These are phyloP conservation scores for Heterobasidion parviporum DNA, from an alignment of 1,284 basidiomycete genomes.

Conservation along the genomic window DNA sequence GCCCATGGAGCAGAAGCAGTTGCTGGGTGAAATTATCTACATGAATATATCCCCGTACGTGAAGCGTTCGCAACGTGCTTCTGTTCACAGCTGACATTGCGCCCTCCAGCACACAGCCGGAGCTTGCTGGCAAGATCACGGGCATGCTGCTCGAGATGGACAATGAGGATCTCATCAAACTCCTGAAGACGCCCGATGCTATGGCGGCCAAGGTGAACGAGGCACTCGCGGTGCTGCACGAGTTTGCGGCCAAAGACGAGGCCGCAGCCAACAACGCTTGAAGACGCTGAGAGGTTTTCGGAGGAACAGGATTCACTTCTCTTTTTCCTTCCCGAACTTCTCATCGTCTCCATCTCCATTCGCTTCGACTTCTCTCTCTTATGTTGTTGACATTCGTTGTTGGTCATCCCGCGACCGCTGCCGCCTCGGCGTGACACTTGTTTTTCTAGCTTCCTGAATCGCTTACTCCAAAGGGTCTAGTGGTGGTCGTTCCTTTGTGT, in stretches of 20 bases:
- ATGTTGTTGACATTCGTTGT: conserved; percentile 12
- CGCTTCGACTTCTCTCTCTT: conserved; percentile 8
- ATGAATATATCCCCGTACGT: conserved; percentile 79
- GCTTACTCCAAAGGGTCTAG: conserved; percentile 30
- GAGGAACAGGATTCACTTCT: conserved; percentile 14
- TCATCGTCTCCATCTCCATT: conserved; percentile 5
- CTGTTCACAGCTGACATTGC: conserved; percentile 10
- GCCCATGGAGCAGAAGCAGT: conserved; percentile 93
- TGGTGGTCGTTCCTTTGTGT: conserved; percentile 55
- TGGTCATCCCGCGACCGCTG: conserved; percentile 17
- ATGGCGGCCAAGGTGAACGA: conserved; percentile 86
- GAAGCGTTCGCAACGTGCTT: conserved; percentile 2
- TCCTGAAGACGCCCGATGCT: conserved; percentile 75
- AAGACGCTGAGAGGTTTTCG: conserved; percentile 14
- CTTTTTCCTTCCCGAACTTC: conserved; percentile 3
- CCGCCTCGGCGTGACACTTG: not conserved
- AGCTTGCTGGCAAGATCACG: conserved; percentile 94
- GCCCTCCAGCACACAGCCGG: conserved; percentile 56
- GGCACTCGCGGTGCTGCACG: conserved; percentile 75
- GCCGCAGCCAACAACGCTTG: conserved; percentile 10
- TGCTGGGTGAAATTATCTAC: conserved; percentile 91
- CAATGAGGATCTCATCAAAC: conserved; percentile 81
- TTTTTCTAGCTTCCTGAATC: conserved; percentile 12
- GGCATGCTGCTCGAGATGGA: conserved; percentile 98
- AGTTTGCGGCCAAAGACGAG: conserved; percentile 57